Conservation (phyloP, 106 monocot species). For the Phalaenopsis equestris region DNA sequence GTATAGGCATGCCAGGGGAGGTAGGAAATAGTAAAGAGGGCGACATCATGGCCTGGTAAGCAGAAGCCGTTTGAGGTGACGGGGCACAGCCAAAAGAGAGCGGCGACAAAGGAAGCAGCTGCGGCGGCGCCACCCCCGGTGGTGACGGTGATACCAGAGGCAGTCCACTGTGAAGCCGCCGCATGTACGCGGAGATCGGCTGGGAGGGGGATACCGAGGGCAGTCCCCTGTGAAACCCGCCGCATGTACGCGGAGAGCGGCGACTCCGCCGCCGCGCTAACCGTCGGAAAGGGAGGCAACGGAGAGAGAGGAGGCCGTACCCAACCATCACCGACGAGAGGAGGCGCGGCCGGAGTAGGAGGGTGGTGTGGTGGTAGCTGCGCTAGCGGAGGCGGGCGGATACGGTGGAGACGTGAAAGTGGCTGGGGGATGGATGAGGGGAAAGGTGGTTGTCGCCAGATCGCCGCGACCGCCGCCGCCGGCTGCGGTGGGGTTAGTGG, state of each 20-base stretch:
- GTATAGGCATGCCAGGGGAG: conserved; percentile 3
- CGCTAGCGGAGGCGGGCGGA: conserved; percentile 15
- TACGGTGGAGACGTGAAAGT: conserved; percentile 15
- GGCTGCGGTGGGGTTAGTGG: conserved; percentile 4
- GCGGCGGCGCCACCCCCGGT: neutral
- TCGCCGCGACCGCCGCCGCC: neutral
- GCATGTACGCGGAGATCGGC: conserved; percentile 13
- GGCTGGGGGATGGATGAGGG: neutral
- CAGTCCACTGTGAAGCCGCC: conserved; percentile 5
- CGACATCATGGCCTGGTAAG: neutral
- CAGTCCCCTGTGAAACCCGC: conserved; percentile 8
- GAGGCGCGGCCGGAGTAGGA: neutral
- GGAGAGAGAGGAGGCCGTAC: conserved; percentile 7
- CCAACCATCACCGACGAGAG: conserved; percentile 2
- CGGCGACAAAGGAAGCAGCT: conserved; percentile 7
- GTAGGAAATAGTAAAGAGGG: neutral
- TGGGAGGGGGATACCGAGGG: too few relatives aligned
- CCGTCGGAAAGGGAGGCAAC: conserved; percentile 4
- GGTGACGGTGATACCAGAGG: neutral
- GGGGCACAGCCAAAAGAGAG: conserved; percentile 1
- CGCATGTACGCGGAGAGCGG: conserved; percentile 13
- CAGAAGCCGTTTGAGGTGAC: neutral
- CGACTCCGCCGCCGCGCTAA: conserved; percentile 8
- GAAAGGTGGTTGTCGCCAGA: neutral
- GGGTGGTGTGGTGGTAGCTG: conserved; percentile 20